Conservation (phyloP, 2,329 filamentous ascomycete genomes). For the Sporothrix dimorphospora region DNA sequence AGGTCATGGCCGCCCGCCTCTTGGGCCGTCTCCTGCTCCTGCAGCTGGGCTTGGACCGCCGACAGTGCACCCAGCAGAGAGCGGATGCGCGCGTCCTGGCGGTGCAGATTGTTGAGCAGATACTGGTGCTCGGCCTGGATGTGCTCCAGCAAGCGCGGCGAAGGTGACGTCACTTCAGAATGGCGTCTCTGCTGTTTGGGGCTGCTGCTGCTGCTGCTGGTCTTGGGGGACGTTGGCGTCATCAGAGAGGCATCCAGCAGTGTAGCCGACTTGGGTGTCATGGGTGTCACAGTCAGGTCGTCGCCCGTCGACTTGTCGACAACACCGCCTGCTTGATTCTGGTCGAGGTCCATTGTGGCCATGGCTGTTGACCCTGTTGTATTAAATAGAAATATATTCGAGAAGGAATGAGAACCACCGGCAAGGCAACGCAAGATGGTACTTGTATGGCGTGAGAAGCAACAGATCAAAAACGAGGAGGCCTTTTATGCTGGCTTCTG, state of each 20-base stretch:
- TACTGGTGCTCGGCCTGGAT: constrained; percentile 53
- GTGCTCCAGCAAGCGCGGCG: constrained; percentile 45
- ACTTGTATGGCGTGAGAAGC: constrained; percentile 9
- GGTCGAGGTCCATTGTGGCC: not conserved
- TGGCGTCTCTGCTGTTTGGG: not conserved
- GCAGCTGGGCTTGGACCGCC: constrained; percentile 41
- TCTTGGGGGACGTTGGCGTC: not conserved
- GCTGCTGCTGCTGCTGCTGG: not conserved
- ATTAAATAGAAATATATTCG: too few species aligned
- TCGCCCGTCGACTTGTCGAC: not conserved
- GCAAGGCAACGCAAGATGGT: constrained; percentile 1
- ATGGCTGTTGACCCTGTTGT: not conserved
- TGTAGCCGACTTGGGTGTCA: not conserved
- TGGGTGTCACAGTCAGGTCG: not conserved
- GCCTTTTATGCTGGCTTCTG: not conserved
- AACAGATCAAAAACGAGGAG: not conserved
- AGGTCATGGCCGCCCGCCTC: not conserved
- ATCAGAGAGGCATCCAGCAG: not conserved
- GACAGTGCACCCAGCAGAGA: constrained; percentile 47
- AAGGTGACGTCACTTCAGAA: not conserved
- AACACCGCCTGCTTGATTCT: not conserved
- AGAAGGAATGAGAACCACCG: not conserved
- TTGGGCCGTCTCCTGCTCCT: constrained; percentile 25
- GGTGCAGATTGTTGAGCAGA: constrained; percentile 47
- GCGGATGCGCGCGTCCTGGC: constrained; percentile 44